phyloP scores from a whole-genome alignment of 2,329 filamentous ascomycete species.

The Venturia effusa region DNA sequence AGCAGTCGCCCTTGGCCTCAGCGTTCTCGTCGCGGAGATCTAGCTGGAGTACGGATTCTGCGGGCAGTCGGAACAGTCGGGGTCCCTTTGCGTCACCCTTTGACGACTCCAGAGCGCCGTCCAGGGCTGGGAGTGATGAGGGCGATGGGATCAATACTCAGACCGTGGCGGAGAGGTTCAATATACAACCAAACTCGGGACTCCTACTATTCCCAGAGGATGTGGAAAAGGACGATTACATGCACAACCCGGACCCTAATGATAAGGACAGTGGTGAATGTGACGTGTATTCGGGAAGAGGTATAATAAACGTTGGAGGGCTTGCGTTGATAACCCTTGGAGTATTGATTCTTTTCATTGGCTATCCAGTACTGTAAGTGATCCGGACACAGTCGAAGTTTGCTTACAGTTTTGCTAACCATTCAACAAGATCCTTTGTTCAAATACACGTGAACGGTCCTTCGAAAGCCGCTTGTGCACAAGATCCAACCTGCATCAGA shows the following conservation, averaged over 20 bases:
- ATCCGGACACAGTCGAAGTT: conserved; percentile 20
- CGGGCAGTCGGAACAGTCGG: conserved; percentile 41
- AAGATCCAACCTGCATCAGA: conserved; percentile 39
- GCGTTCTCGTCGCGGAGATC: conserved; percentile 49
- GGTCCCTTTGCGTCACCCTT: conserved; percentile 44
- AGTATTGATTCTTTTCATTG: conserved; percentile 54
- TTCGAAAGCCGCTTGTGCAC: conserved; percentile 21
- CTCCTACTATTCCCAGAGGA: conserved; percentile 60
- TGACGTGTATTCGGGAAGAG: conserved; percentile 54
- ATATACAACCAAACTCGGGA: conserved; percentile 57
- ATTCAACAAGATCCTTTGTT: conserved; percentile 23
- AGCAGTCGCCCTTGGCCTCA: conserved; percentile 19
- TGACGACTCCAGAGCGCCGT: conserved; percentile 48
- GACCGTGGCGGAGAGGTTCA: conserved; percentile 63
- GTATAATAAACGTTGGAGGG: conserved; percentile 53
- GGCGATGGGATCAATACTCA: conserved; percentile 50
- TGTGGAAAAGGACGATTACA: conserved; percentile 61
- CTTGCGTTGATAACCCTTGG: conserved; percentile 49
- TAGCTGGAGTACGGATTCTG: conserved; percentile 51
- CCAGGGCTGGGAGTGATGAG: conserved; percentile 51
- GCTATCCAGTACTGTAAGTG: conserved; percentile 55
- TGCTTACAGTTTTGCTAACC: conserved; percentile 47
- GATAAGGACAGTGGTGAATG: conserved; percentile 53
- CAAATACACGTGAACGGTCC: conserved; percentile 4
- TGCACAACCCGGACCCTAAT: conserved; percentile 59